Evolutionary conservation across 2,329 filamentous ascomycete species (phyloP), one percentile per base, ranked within the genome.

Genomic region (Gliomastix tumulicola): DNA sequence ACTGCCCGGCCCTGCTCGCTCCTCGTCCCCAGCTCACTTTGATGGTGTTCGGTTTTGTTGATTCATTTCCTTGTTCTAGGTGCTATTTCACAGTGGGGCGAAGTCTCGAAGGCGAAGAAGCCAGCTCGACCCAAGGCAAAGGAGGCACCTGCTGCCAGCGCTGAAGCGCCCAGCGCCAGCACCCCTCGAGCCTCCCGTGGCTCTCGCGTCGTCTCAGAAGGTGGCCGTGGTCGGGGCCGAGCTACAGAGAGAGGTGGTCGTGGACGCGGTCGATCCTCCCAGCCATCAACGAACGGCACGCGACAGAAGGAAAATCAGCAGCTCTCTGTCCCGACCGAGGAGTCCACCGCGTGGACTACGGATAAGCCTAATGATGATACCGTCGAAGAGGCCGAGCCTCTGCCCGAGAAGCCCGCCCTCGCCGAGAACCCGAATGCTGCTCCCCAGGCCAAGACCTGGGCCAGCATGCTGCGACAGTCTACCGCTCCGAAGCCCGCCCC

Each of bases 91-190:
- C 84, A 88, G 68, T 92, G 88, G 78, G 82, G 81, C 50, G 84
- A 90, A 60, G 85, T 92, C 48, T 83, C 82, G 49, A 86, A 85
- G 71, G 75, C 78, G 54, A 83, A 83, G 68, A 89, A 88, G 69
- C 78, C 84, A 50, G 69, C 79, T 51, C 79, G 81, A 61, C 71
- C 80, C 45, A 87, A 87, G 70, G 68, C 69, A 35, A 80, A 82
- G 57, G 75, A 82, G 36, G 59, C 73, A 81, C 48, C 73, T 25
- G 32, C 38, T 49, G 63, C 37, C 56, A 16, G 71, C 41, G 62
- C 69, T 44, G 63, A 70, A 41, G 65, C 74, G 40, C 61, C 72
- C 41, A 69, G 71, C 48, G 60, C 64, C 45, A 62, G 64, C 46
- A 54, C 56, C 36, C 37, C 54, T 45, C 66, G 73, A 57, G 59